Evolutionary conservation across 345 rosid species (phyloP).

Genomic region (Kernera saxatilis): DNA sequence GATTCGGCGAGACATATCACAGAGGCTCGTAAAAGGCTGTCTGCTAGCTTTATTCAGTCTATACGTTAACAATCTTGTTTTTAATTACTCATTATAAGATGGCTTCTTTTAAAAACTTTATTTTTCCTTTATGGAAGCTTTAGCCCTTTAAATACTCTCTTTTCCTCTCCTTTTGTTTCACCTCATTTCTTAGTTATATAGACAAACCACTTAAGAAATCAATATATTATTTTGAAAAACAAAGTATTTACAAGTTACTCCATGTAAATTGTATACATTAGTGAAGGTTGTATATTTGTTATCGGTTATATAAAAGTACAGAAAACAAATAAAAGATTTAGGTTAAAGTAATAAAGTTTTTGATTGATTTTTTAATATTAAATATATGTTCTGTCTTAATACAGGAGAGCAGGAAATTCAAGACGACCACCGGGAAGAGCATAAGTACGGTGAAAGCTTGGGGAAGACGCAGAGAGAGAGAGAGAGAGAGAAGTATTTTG

Average conservation of each 20-base stretch:
- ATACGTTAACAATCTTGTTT: constrained; percentile 23
- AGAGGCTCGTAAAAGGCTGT: constrained; percentile 33
- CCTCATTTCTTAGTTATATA: background rate
- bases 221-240: background rate
- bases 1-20: constrained; percentile 28
- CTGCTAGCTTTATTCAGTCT: constrained; percentile 28
- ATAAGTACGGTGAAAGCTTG: constrained; percentile 16
- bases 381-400: background rate
- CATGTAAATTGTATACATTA: background rate
- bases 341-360: background rate
- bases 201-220: background rate
- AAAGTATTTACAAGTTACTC: background rate
- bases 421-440: constrained; percentile 30
- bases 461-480: constrained; percentile 1
- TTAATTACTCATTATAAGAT: constrained; percentile 9
- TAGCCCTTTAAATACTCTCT: constrained; percentile 12
- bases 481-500: constrained; percentile 13
- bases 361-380: background rate
- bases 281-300: background rate
- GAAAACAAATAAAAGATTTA: background rate
- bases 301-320: background rate
- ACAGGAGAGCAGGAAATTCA: constrained; percentile 34
- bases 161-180: constrained; percentile 1
- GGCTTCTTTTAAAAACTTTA: constrained; percentile 16
- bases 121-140: constrained; percentile 30